phyloP scores from a whole-genome alignment of 1,284 basidiomycete genomes.

The Leccinum subrobustum region DNA sequence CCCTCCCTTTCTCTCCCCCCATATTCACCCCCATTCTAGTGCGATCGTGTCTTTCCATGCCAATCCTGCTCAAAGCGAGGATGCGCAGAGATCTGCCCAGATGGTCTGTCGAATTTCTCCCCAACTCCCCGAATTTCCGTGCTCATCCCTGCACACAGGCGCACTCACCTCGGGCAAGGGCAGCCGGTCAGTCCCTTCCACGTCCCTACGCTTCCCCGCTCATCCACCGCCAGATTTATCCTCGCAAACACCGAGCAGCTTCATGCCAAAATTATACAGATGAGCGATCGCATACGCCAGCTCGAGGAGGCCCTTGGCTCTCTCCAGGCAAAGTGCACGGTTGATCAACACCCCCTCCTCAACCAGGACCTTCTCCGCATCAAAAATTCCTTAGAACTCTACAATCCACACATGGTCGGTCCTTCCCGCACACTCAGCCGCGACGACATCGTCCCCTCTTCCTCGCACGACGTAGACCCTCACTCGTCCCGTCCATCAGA shows the following conservation, averaged over 20 bases:
- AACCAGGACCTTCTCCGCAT: conserved; percentile 54
- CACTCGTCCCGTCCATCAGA: conserved; percentile 24
- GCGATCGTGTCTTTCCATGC: conserved; percentile 57
- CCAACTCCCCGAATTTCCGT: no score
- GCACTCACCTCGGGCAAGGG: conserved; percentile 75
- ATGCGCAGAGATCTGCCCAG: conserved; percentile 63
- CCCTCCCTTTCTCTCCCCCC: background rate
- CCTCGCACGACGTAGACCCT: conserved; percentile 10
- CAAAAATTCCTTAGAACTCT: conserved; percentile 66
- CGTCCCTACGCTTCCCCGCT: background rate
- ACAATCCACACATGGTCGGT: conserved; percentile 39
- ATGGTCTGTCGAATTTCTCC: conserved; percentile 44
- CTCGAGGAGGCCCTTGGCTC: conserved; percentile 61
- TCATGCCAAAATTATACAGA: conserved; percentile 67
- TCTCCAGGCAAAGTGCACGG: conserved; percentile 28
- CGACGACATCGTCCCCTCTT: conserved; percentile 19
- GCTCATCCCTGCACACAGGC: conserved; percentile 40
- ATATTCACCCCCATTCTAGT: conserved; percentile 36
- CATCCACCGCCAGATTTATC: conserved; percentile 49
- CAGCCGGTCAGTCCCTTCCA: conserved; percentile 44
- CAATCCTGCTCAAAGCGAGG: conserved; percentile 61
- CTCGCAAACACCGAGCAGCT: conserved; percentile 73
- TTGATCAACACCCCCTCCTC: conserved; percentile 56
- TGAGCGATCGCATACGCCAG: conserved; percentile 64
- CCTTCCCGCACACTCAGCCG: background rate